Evolutionary conservation across 169 alveolate genomes (phyloP).

Genomic region (Plasmodium knowlesi): DNA sequence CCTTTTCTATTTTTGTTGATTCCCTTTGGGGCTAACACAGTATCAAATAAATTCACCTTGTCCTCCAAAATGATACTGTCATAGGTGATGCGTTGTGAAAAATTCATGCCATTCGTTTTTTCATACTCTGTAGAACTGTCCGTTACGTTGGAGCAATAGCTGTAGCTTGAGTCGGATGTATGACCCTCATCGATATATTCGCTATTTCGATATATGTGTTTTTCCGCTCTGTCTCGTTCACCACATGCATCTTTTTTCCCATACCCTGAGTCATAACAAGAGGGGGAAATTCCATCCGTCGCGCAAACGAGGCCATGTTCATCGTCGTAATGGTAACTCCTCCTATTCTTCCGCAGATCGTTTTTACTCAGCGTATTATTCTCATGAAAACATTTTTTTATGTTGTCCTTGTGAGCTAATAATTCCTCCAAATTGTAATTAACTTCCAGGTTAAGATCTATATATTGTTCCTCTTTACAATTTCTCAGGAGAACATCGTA

Average conservation of each 20-base stretch:
- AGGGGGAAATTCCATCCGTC: not conserved
- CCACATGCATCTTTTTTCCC: not conserved
- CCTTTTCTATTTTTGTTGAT: not conserved
- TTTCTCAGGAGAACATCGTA: constrained; percentile 27
- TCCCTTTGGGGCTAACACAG: not conserved
- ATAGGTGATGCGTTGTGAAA: constrained; percentile 62
- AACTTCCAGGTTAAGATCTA: constrained; percentile 46
- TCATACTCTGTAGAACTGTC: constrained; percentile 17
- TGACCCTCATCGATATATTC: not conserved
- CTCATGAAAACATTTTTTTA: constrained; percentile 8
- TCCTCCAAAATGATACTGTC: constrained; percentile 3
- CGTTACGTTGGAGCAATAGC: constrained; percentile 30
- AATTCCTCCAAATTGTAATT: constrained; percentile 68
- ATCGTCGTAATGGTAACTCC: constrained; percentile 8
- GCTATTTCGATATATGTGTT: not conserved
- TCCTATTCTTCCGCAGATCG: not conserved
- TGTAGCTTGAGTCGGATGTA: constrained; percentile 12
- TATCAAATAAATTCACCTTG: constrained; percentile 14
- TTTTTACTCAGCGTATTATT: not conserved
- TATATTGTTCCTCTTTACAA: constrained; percentile 17
- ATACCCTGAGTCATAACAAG: not conserved
- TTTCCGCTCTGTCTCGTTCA: not conserved
- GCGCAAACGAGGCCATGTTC: not conserved
- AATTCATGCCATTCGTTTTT: constrained; percentile 23
- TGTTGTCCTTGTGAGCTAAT: constrained; percentile 28